Base-by-base conservation (phyloP, 108 stramenopile genomes). In the Phaeodactylum tricornutum region DNA sequence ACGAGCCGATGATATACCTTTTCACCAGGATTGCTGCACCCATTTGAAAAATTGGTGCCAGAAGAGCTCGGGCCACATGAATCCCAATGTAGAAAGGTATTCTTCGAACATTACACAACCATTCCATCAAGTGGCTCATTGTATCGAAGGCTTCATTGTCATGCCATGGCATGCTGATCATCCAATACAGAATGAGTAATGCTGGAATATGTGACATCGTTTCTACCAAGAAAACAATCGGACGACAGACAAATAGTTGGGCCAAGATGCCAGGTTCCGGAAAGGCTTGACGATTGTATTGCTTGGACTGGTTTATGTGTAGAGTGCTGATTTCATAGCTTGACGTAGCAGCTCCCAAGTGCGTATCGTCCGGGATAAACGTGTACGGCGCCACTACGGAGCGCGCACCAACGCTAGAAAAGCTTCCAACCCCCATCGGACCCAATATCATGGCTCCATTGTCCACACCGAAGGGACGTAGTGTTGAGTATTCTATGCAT, bases 331-430 rank as follows among this genome's bases (percentile, higher is more conserved):
- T 23, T 46, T 69, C 73, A 36, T 79, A 72, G 19, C 61, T 71
- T 14, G 63, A 66, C 5, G 70, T 52, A 12, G 25, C 62, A 32
- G 78, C 71, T 28, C 69, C 73, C 12, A 75, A 35, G 52, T 73
- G 69, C 0, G 55, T 21, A 24, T 53, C 27, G 25, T 50, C 23
- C 31, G 68, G 68, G 28, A 74, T 61, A 24, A 27, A 35, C 2
- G 75, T 75, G 52, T 30, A 60, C 32, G 79, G 79, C 35, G 72
- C 72, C 1, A 81, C 69, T 17, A 81, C 57, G 8, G 75, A 74
- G 21, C 66, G 66, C n/a, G 65, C 32, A 26, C 79, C 75, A 15
- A 76, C 51, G 53, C 68, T 74, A 3, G 69, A 37, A 20, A 45
- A 23, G 9, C 57, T 41, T 3, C 69, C 79, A n/a, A 81, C 65